phyloP scores from a whole-genome alignment of 768 basidiomycete species.

The Auriscalpium microsporum region DNA sequence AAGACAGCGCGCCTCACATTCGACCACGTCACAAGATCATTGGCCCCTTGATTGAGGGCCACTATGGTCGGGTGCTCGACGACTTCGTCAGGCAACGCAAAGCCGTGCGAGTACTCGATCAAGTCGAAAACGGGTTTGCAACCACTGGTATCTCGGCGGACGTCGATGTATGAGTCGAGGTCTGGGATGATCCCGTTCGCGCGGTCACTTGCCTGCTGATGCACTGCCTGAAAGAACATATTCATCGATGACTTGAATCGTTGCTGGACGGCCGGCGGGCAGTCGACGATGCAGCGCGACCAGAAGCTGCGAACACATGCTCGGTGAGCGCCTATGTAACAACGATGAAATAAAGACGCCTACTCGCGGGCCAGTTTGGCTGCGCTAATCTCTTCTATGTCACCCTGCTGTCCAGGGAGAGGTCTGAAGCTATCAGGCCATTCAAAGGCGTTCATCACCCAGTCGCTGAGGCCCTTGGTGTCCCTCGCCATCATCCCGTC shows the following conservation, averaged over 20 bases:
- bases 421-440: constrained; percentile 53
- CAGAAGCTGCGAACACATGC: constrained; percentile 45
- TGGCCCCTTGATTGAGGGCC: constrained; percentile 64
- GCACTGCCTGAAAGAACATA: constrained; percentile 73
- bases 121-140: constrained; percentile 79
- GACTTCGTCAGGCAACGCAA: constrained; percentile 73
- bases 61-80: constrained; percentile 66
- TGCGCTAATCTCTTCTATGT: constrained; percentile 36
- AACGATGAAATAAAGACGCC: constrained; percentile 22
- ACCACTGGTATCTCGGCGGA: constrained; percentile 73
- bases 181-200: constrained; percentile 55
- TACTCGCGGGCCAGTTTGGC: constrained; percentile 69
- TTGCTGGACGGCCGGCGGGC: constrained; percentile 56
- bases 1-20: constrained; percentile 43
- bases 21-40: constrained; percentile 80
- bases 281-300: constrained; percentile 52
- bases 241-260: constrained; percentile 76
- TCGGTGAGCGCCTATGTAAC: background rate
- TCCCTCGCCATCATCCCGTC: constrained; percentile 68
- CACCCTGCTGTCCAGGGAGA: background rate
- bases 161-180: constrained; percentile 71
- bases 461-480: constrained; percentile 47
- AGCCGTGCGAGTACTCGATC: constrained; percentile 73
- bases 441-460: constrained; percentile 64
- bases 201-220: constrained; percentile 65